Conservation (phyloP, 2,329 filamentous ascomycete genomes). For the Tolypocladium amazonense region DNA sequence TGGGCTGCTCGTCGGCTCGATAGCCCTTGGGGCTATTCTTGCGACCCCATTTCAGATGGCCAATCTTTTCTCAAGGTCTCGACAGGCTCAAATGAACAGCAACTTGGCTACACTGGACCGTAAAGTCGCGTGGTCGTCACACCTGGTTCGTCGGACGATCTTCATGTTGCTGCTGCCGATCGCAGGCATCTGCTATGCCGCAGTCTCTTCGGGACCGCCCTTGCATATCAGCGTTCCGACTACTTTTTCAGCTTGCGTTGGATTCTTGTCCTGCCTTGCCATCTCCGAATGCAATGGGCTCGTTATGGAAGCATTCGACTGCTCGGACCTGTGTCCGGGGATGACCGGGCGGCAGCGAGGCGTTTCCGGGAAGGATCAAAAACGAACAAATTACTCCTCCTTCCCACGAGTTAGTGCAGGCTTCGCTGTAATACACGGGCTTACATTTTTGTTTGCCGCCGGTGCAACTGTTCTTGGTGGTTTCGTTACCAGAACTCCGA, state of each 20-base stretch:
- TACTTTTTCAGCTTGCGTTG: conserved; percentile 53
- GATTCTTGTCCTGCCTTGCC: conserved; percentile 62
- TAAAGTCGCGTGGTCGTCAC: conserved; percentile 58
- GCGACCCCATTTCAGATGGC: conserved; percentile 68
- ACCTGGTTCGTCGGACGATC: conserved; percentile 55
- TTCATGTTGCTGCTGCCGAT: conserved; percentile 60
- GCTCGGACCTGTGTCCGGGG: conserved; percentile 65
- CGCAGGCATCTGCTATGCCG: conserved; percentile 55
- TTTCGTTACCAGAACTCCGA: conserved; percentile 52
- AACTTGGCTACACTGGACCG: conserved; percentile 58
- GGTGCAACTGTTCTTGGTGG: conserved; percentile 59
- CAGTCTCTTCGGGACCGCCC: conserved; percentile 52
- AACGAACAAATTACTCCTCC: conserved; percentile 60
- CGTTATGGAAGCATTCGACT: conserved; percentile 74
- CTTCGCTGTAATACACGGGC: conserved; percentile 57
- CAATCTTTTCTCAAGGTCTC: conserved; percentile 54
- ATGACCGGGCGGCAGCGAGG: conserved; percentile 48
- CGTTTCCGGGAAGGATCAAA: conserved; percentile 24
- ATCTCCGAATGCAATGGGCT: conserved; percentile 67
- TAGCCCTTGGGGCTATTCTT: conserved; percentile 58
- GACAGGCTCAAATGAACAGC: conserved; percentile 46
- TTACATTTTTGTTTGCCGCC: conserved; percentile 61
- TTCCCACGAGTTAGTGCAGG: conserved; percentile 65
- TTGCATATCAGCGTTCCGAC: conserved; percentile 53
- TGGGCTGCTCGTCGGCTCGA: conserved; percentile 52